Percentiles rank a stretch among this genome's conserved stretches.
Evolutionary conservation across 2,329 filamentous ascomycete genomes (phyloP).

Genomic region (Canariomyces notabilis): DNA sequence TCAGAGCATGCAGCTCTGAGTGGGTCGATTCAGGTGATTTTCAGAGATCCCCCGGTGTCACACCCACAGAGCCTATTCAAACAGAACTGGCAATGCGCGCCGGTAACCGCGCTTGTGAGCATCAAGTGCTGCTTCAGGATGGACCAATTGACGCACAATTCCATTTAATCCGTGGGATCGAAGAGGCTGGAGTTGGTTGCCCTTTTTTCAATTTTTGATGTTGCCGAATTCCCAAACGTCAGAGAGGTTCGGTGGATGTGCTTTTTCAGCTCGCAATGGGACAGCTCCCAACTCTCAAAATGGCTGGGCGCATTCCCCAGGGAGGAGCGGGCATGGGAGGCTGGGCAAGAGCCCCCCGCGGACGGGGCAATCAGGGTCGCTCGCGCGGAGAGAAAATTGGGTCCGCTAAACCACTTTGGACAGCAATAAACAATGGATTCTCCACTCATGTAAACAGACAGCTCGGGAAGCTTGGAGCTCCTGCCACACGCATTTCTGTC

Average conservation of each 20-base stretch:
- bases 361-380: constrained; percentile 19
- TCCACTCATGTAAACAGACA: constrained; percentile 27
- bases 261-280: constrained; percentile 18
- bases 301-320: constrained; percentile 18
- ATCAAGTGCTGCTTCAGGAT: neutral
- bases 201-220: neutral
- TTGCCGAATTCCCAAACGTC: neutral
- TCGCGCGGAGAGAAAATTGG: constrained; percentile 13
- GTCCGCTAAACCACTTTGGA: constrained; percentile 22
- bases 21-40: constrained; percentile 9
- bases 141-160: neutral
- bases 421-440: constrained; percentile 24
- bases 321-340: constrained; percentile 11
- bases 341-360: constrained; percentile 14
- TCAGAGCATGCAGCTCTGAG: constrained; percentile 10
- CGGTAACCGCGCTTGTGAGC: neutral
- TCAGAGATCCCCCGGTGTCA: constrained; percentile 13
- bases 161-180: neutral
- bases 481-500: constrained; percentile 6
- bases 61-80: constrained; percentile 2
- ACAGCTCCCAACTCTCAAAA: constrained; percentile 18
- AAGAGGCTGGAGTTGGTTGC: neutral
- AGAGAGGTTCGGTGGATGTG: constrained; percentile 3
- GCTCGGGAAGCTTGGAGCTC: constrained; percentile 14
- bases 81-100: neutral